Evolutionary conservation across 2,329 filamentous ascomycete genomes (phyloP), one percentile per base, ranked within the genome.

Genomic region (Blastomyces parvus): DNA sequence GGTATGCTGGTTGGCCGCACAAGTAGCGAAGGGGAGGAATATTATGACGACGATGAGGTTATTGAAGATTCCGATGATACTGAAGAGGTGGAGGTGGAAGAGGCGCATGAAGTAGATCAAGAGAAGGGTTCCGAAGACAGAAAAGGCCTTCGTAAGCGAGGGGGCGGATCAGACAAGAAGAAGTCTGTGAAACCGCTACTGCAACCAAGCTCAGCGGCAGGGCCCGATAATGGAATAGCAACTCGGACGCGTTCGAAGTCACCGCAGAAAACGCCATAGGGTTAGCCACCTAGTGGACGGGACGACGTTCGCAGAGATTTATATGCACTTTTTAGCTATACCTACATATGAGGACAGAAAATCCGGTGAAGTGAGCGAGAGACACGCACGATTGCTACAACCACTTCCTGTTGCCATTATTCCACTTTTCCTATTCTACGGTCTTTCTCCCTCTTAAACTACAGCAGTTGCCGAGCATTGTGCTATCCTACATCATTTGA

Each of bases 11-110:
- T 71, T 33, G 67, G 67, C 44, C 65, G 66, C 6, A 68, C 59
- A n/a, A 61, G 44, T 22, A 61, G 69, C 38, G 71, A 72, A 40
- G 71, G 72, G 22, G 73, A 72, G 17, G 71, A 72, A 19, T 66
- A 70, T 25, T 64, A 66, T 19, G 70, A 69, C 30, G 70, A 69
- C 30, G 70, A 53, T 1, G 70, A 69, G 14, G 67, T 66, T 9
- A 30, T 14, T 52, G 46, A 27, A 25, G 46, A 46, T 52, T 30
- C 22, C 9, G 59, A 50, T 48, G 27, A 36, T 25, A 33, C 25
- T n/a, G 40, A 56, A 13, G 55, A 44, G 40, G 57, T 46, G 25
- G 25, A 27, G 19, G 57, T 50, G 48, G 38, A 44, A 25, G 57
- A 30, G 57, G 25, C 27, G 42, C 22, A n/a, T 19, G 38, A 27